phyloP scores from a whole-genome alignment of 257 asterid genomes.

The Vinca minor region DNA sequence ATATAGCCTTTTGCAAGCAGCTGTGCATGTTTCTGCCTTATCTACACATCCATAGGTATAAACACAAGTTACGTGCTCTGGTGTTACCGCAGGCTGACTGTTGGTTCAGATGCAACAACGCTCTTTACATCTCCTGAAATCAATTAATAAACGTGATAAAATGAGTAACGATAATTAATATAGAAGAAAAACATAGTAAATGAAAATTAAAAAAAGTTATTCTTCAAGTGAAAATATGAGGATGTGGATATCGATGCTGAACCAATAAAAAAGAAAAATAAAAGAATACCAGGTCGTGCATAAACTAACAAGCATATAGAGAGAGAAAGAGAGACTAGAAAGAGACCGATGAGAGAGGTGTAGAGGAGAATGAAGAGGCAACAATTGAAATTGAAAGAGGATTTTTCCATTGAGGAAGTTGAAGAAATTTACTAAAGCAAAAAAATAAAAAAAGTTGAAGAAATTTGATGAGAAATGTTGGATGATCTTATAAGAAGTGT shows the following conservation, averaged over 20 bases:
- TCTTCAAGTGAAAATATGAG: no score
- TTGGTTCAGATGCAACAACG: not conserved
- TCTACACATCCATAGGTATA: constrained; percentile 1
- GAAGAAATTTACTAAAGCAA: no score
- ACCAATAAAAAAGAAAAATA: no score
- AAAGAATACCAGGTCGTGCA: not conserved
- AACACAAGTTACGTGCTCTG: not conserved
- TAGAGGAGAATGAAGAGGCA: not conserved
- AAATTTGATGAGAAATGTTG: no score
- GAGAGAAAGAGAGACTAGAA: not conserved
- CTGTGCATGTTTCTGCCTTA: not conserved
- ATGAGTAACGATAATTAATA: not conserved
- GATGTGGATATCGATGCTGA: no score
- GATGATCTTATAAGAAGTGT: no score
- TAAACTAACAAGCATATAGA: not conserved
- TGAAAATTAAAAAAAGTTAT: no score
- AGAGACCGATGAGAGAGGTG: constrained; percentile 3
- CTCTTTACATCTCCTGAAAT: not conserved
- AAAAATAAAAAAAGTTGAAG: no score
- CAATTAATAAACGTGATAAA: not conserved
- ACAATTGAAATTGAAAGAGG: not conserved
- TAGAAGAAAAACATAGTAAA: no score
- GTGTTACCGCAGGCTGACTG: not conserved
- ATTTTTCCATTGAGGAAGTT: not conserved
- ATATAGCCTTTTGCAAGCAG: not conserved